Evolutionary conservation across 352 stramenopile species (phyloP), one percentile per base, ranked within the genome.

Genomic region (Globisporangium canariense): DNA sequence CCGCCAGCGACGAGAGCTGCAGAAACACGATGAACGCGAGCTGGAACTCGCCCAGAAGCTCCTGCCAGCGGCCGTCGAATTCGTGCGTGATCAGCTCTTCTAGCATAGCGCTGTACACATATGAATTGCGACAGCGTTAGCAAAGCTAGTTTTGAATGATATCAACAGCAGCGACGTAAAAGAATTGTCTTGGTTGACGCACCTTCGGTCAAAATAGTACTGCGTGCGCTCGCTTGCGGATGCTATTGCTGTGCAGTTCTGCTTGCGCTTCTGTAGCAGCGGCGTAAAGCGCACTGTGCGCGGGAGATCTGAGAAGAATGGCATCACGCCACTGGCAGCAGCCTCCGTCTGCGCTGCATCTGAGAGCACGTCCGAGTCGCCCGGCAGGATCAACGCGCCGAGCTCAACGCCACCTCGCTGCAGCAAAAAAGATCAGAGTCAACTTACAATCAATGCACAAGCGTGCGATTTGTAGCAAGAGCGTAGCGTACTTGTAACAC

Each of bases 11-110:
- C 49, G 93, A 94, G n/a, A 98, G 66, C 70, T 97, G 84, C 40
- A 98, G 66, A 74, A 98, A 98, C 4, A 98, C 57, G 13, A 98
- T 58, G 65, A 98, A 98, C 4, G 90, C 81, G n/a, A 98, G 69
- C 71, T 98, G 93, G 61, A 98, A 66, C 76, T 98, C 94, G 30
- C 90, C 96, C 14, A 98, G 47, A 34, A 98, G 76, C 45, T 91
- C 70, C 58, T 89, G 55, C 87, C 88, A 97, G 47, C 76, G 65
- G 0, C 68, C 70, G 11, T 54, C 53, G 64, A 83, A 88, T 22
- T 72, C 65, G 3, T 25, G 58, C 9, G 63, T 51, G 25, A 88
- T 71, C 38, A 89, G 45, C 55, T 83, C 74, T 69, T 88, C 70
- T 16, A 90, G 62, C 55, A 80, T 76, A 22, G 73, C 65, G 61